Base-by-base conservation (phyloP, 2,329 filamentous ascomycete species). In the Trichoderma lentiforme region DNA sequence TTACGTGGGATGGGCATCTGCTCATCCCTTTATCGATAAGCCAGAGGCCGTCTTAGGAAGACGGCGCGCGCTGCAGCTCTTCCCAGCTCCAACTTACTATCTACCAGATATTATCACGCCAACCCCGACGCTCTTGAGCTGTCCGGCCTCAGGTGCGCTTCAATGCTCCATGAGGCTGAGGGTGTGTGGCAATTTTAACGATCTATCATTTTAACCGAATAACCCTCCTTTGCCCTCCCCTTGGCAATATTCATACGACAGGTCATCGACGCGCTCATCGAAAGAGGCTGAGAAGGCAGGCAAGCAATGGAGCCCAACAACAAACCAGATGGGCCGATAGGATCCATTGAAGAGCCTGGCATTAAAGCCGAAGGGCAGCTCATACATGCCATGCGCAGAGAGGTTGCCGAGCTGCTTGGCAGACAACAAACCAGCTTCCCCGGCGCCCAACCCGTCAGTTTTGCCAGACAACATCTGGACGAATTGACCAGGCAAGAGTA, bases 371-470 rank as follows among this genome's bases (percentile, higher is more conserved):
- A 89, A 24, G 85, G 85, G n/a, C 82, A 88, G 1, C 84, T 93
- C 14, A 86, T 92, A 61, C 79, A 81, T 30, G 76, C 83, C 21
- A 89, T 97, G 81, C 91, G 92, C 73, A 84, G 85, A 73, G 91
- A 94, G 79, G 93, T 97, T 72, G 92, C 93, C 30, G 79, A 86
- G 6, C 86, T 98, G 58, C 88, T 99, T n/a, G 86, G 88, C 21
- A 89, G 94, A 76, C 86, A 86, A 67, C 90, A 89, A 75, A 83
- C 84, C 28, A 86, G 83, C 74, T 99, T 99, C 76, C 95, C 96
- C 0, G 96, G 90, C 78, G 95, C 96, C 66, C 96, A 99, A 81
- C 96, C 96, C 15, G 95, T 99, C 75, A 97, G 93, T 78, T 99
- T 99, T 80, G 87, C 93, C 70, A 87, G 92, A 72, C 87, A 89